Evolutionary conservation across 148 eudicot genomes (phyloP).

Genomic region (Drosera capensis): DNA sequence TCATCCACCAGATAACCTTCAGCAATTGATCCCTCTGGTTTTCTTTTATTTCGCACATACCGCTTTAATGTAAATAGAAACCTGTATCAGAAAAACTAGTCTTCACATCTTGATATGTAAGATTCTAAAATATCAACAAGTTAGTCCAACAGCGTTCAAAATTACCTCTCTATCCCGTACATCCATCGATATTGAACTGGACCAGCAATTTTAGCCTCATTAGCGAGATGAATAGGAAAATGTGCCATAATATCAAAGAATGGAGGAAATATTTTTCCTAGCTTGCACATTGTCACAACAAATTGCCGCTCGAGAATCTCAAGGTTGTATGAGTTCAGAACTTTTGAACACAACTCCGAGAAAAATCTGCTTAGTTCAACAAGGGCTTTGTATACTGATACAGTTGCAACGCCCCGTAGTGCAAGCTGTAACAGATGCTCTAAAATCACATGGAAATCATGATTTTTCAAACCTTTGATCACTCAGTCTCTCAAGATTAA

Average conservation of each 20-base stretch:
- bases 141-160: too few species aligned
- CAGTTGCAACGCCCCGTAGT: too few species aligned
- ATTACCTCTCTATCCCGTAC: too few species aligned
- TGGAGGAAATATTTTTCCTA: not conserved
- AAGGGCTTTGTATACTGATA: too few species aligned
- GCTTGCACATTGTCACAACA: conserved; percentile 20
- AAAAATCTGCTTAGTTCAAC: too few species aligned
- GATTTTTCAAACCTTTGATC: too few species aligned
- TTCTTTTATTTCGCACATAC: not conserved
- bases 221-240: not conserved
- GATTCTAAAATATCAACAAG: too few species aligned
- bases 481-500: too few species aligned
- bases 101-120: too few species aligned
- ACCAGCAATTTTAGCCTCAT: not conserved
- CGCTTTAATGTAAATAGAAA: not conserved
- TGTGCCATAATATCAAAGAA: not conserved
- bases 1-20: not conserved
- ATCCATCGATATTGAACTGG: not conserved
- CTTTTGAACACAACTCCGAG: too few species aligned
- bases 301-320: not conserved
- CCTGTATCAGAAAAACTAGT: not conserved
- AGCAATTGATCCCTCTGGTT: conserved; percentile 1
- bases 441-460: too few species aligned
- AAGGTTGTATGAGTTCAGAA: not conserved
- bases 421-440: too few species aligned